A percentile compares a stretch with the other conserved stretches of the same genome.
phyloP scores from a whole-genome alignment of 164 flowering plant species.

The Malania oleifera region DNA sequence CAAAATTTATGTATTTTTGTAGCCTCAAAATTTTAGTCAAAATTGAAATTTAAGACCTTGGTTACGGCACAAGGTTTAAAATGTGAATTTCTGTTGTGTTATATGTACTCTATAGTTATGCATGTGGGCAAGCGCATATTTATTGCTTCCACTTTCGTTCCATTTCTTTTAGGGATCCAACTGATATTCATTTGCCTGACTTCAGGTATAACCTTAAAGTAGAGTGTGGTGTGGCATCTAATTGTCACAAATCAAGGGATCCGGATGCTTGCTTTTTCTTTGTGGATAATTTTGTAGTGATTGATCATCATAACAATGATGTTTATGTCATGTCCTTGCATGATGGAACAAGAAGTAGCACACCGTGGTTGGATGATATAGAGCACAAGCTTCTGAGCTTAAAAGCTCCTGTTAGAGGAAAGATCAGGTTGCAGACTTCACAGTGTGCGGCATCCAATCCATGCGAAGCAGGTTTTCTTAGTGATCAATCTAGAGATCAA shows the following conservation, averaged over 20 bases:
- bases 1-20: too few relatives aligned
- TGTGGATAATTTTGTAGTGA: conserved; percentile 72
- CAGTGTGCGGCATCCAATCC: conserved; percentile 10
- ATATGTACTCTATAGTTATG: too few relatives aligned
- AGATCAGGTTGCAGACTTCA: conserved; percentile 11
- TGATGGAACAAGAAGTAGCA: conserved; percentile 25
- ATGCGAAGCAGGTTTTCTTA: conserved; percentile 32
- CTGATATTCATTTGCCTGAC: conserved; percentile 8
- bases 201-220: conserved; percentile 82
- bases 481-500: conserved; percentile 69
- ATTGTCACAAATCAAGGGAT: conserved; percentile 58
- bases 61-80: too few relatives aligned
- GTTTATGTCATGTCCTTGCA: conserved; percentile 62
- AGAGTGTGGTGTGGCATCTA: conserved; percentile 65
- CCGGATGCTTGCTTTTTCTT: conserved; percentile 99
- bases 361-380: conserved; percentile 64
- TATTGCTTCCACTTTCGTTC: background rate
- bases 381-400: conserved; percentile 55
- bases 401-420: conserved; percentile 20
- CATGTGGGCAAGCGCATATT: background rate
- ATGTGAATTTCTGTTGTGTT: too few relatives aligned
- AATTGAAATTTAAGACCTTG: too few relatives aligned
- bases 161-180: background rate
- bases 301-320: conserved; percentile 69
- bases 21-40: too few relatives aligned